Evolutionary conservation across 75 land plant species (phyloP).

Genomic region (Cupressus sempervirens): DNA sequence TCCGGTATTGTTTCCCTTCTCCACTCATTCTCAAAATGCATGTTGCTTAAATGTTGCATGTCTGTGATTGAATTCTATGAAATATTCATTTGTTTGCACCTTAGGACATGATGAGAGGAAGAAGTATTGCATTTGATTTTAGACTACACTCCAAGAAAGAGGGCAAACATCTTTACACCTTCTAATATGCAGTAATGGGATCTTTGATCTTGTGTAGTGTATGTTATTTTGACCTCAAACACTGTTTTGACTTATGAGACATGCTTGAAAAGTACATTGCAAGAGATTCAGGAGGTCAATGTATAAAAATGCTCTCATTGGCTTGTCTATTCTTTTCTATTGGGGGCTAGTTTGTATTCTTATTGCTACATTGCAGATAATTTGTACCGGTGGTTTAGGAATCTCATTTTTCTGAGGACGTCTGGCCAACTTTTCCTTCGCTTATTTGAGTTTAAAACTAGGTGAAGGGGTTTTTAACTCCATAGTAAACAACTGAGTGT

Average conservation of each 20-base stretch:
- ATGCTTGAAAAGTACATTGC: background rate
- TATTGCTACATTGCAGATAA: background rate
- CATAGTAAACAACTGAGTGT: background rate
- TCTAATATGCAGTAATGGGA: background rate
- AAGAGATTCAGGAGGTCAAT: background rate
- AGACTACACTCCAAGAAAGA: background rate
- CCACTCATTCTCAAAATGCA: constrained; percentile 1
- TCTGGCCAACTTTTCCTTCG: background rate
- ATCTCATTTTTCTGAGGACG: background rate
- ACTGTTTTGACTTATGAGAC: background rate
- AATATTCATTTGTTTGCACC: background rate
- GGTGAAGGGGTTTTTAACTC: background rate
- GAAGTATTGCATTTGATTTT: background rate
- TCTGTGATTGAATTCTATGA: background rate
- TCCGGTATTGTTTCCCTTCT: constrained; percentile 38
- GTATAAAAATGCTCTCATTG: background rate
- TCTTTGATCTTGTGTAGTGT: background rate
- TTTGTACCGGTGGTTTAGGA: background rate
- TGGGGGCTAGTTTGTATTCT: background rate
- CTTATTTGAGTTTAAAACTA: background rate
- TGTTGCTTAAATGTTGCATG: background rate
- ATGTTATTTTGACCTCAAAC: background rate
- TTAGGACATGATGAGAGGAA: background rate
- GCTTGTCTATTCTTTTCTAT: background rate
- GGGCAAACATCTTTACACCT: background rate